These are phyloP conservation scores for Ustilago esculenta DNA, from an alignment of 1,284 basidiomycete genomes.

Conservation along the genomic window DNA sequence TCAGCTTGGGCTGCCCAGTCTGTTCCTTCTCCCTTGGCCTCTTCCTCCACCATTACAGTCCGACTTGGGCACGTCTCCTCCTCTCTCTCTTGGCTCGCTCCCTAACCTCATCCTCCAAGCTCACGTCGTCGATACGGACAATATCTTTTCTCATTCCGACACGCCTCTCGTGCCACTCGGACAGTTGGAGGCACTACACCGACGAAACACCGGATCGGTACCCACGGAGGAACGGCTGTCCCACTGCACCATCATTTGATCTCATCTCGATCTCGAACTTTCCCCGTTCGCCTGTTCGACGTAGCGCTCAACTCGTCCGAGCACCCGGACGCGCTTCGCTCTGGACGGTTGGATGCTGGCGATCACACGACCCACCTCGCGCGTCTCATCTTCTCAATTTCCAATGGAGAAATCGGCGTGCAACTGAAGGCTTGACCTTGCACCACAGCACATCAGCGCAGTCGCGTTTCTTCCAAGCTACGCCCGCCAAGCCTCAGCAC, in stretches of 20 bases:
- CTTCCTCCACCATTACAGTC: slow-evolving; percentile 12
- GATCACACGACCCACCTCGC: slow-evolving; percentile 8
- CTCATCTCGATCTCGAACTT: neutral
- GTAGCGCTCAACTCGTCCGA: neutral
- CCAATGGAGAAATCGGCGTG: slow-evolving; percentile 19
- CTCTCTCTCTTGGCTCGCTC: slow-evolving; percentile 18
- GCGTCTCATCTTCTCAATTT: slow-evolving; percentile 10
- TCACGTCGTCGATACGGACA: neutral
- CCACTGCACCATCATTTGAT: too few relatives aligned
- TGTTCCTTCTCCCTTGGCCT: too few relatives aligned
- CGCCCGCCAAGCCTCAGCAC: too few relatives aligned
- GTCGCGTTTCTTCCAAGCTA: too few relatives aligned
- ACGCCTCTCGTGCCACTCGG: neutral
- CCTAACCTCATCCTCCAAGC: slow-evolving; percentile 33
- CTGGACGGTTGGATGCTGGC: neutral
- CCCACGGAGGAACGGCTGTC: neutral
- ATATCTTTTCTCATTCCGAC: neutral
- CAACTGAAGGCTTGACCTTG: slow-evolving; percentile 9
- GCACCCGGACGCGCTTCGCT: neutral
- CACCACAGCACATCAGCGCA: slow-evolving; percentile 2
- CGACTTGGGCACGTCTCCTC: neutral
- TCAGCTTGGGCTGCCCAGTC: neutral
- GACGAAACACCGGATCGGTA: too few relatives aligned
- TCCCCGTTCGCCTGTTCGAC: too few relatives aligned
- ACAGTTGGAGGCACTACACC: neutral